phyloP scores from a whole-genome alignment of 2,329 filamentous ascomycete genomes.

The Diaporthe vaccinii region DNA sequence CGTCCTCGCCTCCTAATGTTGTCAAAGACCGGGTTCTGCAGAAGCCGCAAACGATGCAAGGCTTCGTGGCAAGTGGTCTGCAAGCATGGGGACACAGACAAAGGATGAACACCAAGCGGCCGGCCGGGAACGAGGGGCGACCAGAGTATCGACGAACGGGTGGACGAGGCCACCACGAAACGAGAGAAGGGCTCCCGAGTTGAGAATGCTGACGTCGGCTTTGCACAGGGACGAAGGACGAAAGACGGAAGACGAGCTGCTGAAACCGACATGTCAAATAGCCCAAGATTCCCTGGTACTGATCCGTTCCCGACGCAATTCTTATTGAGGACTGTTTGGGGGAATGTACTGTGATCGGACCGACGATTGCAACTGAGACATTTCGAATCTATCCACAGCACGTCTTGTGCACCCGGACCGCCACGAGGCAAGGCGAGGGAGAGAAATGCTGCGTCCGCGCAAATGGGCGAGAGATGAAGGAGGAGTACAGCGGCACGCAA shows the following conservation, averaged over 20 bases:
- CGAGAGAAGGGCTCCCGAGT: constrained; percentile 1
- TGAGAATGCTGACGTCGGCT: not conserved
- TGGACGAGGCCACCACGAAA: not conserved
- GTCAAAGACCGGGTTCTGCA: not conserved
- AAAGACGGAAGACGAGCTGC: not conserved
- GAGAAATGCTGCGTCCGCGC: not conserved
- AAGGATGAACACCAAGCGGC: constrained; percentile 3
- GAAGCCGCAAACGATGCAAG: constrained; percentile 17
- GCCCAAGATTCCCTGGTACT: not conserved
- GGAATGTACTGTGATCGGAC: constrained; percentile 18
- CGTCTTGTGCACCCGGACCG: constrained; percentile 8
- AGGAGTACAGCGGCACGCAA: constrained; percentile 10
- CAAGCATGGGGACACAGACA: constrained; percentile 21
- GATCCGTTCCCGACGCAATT: not conserved
- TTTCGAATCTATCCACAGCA: constrained; percentile 25
- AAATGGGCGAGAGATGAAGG: constrained; percentile 20
- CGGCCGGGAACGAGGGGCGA: not conserved
- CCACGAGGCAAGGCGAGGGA: constrained; percentile 19
- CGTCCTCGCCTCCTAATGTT: constrained; percentile 6
- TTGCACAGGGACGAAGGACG: not conserved
- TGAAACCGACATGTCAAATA: constrained; percentile 15
- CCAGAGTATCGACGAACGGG: not conserved
- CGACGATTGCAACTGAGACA: constrained; percentile 28
- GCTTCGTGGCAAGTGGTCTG: not conserved
- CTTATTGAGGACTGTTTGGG: constrained; percentile 11